Evolutionary conservation across 2,329 filamentous ascomycete genomes (phyloP), one percentile per base, ranked within the genome.

Genomic region (Hypomyces rosellus): DNA sequence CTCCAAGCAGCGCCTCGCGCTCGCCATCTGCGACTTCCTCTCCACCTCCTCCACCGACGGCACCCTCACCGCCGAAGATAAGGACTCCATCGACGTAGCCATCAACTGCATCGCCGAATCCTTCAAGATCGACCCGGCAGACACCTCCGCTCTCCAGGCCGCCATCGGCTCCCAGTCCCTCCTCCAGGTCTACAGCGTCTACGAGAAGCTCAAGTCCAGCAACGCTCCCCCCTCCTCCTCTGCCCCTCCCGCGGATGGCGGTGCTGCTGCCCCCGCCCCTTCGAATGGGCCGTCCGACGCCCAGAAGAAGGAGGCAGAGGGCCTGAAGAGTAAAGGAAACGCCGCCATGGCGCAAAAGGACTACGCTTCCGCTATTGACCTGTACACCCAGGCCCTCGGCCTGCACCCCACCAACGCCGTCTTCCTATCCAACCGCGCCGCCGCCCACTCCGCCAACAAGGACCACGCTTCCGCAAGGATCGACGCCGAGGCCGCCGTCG

Each of bases 21-120:
- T 99, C 67, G 89, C 93, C 62, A 92, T 99, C 70, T 89, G 95
- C 76, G 89, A 97, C 74, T 99, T 96, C 76, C 86, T 99, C 54
- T 81, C 81, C 61, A 84, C 82, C 53, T 95, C 90, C 42, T 75
- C 89, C 60, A 86, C 83, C 55, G 93, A 99, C 68, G 93, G 93
- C 63, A 95, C 90, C 41, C 81, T 99, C 52, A 80, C 85, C 48
- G 74, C 86, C 61, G 93, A 97, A 62, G 92, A 99, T 69, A 82
- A 85, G 60, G 93, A 99, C 65, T 92, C 86, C 56, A 88, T 99
- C 68, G 93, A 99, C 66, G 86, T 99, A 47, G 93, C 93, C 58
- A 80, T 88, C 66, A 91, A 91, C 73, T 96, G 92, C 74, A 97
- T 99, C 69, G 82, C 86, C 59, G 92, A 97, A 68, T 86, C 87